Evolutionary conservation across 495 filamentous ascomycete species (phyloP).

Genomic region (Extremus antarcticus): DNA sequence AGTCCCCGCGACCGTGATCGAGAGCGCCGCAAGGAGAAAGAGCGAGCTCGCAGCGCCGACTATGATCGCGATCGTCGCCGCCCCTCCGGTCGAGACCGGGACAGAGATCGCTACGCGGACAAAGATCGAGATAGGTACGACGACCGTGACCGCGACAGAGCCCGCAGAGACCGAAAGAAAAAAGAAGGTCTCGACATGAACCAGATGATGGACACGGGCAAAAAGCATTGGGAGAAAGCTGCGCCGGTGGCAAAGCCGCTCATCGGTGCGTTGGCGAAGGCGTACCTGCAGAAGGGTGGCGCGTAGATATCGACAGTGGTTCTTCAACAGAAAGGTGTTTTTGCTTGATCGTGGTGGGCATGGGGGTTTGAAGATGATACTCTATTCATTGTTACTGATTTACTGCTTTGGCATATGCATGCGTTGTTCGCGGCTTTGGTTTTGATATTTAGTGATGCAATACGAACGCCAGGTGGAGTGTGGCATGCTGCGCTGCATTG

Average conservation of each 20-base stretch:
- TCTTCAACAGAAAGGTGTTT: neutral
- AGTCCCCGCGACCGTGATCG: neutral
- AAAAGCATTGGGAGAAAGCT: constrained; percentile 15
- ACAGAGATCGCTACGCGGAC: neutral
- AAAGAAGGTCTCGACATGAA: neutral
- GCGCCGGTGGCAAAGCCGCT: constrained; percentile 20
- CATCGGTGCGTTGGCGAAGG: constrained; percentile 11
- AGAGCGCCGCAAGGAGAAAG: neutral
- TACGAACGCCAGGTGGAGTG: neutral
- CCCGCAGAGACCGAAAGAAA: neutral
- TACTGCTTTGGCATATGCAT: neutral
- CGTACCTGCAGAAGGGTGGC: constrained; percentile 12
- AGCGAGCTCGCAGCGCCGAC: neutral
- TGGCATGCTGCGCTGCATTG: too few relatives aligned
- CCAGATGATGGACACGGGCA: constrained; percentile 13
- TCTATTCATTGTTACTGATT: neutral
- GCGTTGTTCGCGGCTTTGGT: too few relatives aligned
- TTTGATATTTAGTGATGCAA: neutral
- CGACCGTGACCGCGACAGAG: constrained; percentile 3
- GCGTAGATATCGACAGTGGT: neutral
- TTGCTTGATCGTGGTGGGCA: neutral
- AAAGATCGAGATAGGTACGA: neutral
- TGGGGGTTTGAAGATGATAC: neutral
- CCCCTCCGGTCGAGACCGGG: neutral
- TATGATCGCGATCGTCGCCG: constrained; percentile 2